These are phyloP conservation scores for Cochlearia excelsa DNA, from an alignment of 345 rosid species.

Conservation along the genomic window DNA sequence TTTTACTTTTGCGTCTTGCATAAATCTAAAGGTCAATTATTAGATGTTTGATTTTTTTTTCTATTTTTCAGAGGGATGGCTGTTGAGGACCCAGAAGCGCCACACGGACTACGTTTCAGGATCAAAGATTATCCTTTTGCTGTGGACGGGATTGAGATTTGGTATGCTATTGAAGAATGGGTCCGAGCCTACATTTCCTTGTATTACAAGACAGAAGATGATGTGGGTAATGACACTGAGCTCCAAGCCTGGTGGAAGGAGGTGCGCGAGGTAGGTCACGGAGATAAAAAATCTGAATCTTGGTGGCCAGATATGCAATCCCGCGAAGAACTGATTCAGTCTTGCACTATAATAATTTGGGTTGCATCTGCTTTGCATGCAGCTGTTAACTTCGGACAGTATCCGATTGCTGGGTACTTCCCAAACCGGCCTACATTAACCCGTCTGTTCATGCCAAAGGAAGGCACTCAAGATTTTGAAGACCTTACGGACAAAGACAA, in stretches of 20 bases:
- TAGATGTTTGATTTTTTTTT: background rate
- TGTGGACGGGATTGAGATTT: conserved; percentile 70
- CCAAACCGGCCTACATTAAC: conserved; percentile 62
- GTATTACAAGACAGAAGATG: conserved; percentile 52
- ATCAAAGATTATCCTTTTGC: conserved; percentile 74
- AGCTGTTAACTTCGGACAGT: conserved; percentile 67
- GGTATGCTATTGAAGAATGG: conserved; percentile 69
- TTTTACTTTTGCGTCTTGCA: background rate
- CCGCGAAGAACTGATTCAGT: conserved; percentile 43
- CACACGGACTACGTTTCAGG: conserved; percentile 51
- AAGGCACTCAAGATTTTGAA: conserved; percentile 49
- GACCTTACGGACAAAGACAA: conserved; percentile 39
- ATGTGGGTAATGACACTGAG: conserved; percentile 46
- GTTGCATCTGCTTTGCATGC: conserved; percentile 73
- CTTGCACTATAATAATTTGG: conserved; percentile 74
- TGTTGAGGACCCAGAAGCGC: conserved; percentile 53
- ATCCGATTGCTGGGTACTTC: conserved; percentile 61
- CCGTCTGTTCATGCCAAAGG: conserved; percentile 53
- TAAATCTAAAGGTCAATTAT: background rate
- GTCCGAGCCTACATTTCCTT: conserved; percentile 51
- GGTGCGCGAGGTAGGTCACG: conserved; percentile 65
- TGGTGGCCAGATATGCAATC: conserved; percentile 76
- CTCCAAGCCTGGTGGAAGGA: conserved; percentile 81
- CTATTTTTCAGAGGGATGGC: conserved; percentile 58
- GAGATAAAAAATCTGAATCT: conserved; percentile 61